Base-by-base conservation (phyloP, 1,284 basidiomycete genomes). In the Sporisorium graminicola region DNA sequence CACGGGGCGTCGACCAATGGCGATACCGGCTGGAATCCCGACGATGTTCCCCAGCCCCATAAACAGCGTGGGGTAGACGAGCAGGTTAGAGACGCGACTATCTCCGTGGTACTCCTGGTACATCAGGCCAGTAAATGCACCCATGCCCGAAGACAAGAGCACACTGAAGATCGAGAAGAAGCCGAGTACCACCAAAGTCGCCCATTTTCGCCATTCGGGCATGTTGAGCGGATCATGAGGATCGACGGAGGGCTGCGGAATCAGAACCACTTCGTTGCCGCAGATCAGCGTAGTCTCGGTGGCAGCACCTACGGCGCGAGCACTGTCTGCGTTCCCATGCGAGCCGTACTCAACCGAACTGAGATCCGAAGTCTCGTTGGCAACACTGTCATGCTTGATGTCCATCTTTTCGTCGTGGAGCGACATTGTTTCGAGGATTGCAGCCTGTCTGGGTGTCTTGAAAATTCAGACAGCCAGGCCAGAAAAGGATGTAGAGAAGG, bases 331-430 rank as follows among this genome's bases (percentile, higher is more conserved):
- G 33, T 7, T 12, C 3, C 10, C 24, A 18, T 54, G 52, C 20
- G 52, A 24, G 50, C 50, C 50, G 22, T 51, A 51, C 13, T 54
- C 52, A 5, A 54, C 27, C 20, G 52, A 54, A 14, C 42, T 35
- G 0, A 54, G n/a, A 6, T 54, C 52, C 13, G 18, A 18, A 4
- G 42, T 35, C 20, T 37, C 52, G 22, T 54, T 54, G 18, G 37
- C 26, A 8, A 54, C 37, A 10, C 24, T 18, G 26, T 42, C 52
- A 8, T 33, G 35, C 18, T 54, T 54, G 29, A 51, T 35, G 35
- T 54, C 52, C 52, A 54, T 54, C 52, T 54, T 54, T n/a, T 54
- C 52, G 35, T 54, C 37, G n/a, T n/a, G n/a, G n/a, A n/a, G n/a
- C n/a, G n/a, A n/a, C n/a, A n/a, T n/a, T n/a, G n/a, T n/a, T n/a